Evolutionary conservation across 23 red algal genomes (phyloP), one percentile per base, ranked within the genome.

Genomic region (Gracilaria gracilis): DNA sequence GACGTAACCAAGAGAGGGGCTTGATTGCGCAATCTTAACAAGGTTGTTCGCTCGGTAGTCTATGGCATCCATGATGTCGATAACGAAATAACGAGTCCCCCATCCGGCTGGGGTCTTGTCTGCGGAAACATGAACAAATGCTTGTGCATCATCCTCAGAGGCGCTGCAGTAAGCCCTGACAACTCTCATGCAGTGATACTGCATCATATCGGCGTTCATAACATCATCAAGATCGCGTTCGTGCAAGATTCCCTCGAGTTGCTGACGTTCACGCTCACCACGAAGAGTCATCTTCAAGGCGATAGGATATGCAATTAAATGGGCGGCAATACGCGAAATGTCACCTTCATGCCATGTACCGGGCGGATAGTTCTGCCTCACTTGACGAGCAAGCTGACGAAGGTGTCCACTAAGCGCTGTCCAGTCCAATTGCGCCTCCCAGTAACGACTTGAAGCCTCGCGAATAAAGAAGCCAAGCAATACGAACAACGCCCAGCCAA

Each of bases 381-480:
- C 1, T 4, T 61, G 47, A 25, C 84, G 61, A 24, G 69, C 66
- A 57, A 36, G 7, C 54, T 75, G 84, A 23, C 84, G 64, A 50
- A 88, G 66, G 23, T 50, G 19, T 1, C 33, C 67, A 2, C 17
- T 28, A 32, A 77, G 12, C 7, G 40, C 12, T 14, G 44, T 29
- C 67, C 67, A 76, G 11, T 59, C 38, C 49, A 88, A 1, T 34
- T 75, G 70, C 14, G 84, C 84, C 34, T 77, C 67, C 49, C 48
- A 75, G 29, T 76, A 77, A 9, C 84, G 40, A 15, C n/a, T 75
- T 12, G 66, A 50, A 4, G 84, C 84, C 71, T 88, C 84, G 23
- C 84, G 65, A 35, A 88, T 88, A 51, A 88, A 88, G 50, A 88
- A 88, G 37, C 84, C 84, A 1, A 88, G 44, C 67, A 88, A 34